phyloP scores from a whole-genome alignment of 2,329 filamentous ascomycete species.

The Lojkania enalia region DNA sequence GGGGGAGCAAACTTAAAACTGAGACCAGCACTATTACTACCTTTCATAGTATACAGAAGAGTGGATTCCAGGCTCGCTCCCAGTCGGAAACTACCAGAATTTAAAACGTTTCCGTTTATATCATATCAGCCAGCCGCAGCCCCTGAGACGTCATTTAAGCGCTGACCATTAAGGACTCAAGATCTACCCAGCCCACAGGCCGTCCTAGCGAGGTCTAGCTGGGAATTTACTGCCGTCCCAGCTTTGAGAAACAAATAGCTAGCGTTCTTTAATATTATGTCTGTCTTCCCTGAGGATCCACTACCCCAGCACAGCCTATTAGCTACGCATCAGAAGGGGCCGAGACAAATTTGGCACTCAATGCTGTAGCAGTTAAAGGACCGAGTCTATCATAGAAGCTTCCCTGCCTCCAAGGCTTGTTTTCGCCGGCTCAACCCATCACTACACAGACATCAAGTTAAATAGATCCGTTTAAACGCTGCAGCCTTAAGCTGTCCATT shows the following conservation, averaged over 20 bases:
- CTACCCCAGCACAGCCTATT: conserved; percentile 5
- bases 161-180: conserved; percentile 4
- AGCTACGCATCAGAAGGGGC: conserved; percentile 5
- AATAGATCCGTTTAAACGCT: conserved; percentile 7
- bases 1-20: conserved; percentile 5
- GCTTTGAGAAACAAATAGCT: conserved; percentile 6
- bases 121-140: conserved; percentile 4
- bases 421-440: conserved; percentile 4
- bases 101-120: conserved; percentile 5
- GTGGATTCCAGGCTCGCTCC: conserved; percentile 1
- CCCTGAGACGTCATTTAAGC: conserved; percentile 4
- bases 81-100: conserved; percentile 1
- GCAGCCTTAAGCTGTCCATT: conserved; percentile 7
- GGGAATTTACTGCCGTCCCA: conserved; percentile 4
- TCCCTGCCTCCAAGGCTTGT: conserved; percentile 5
- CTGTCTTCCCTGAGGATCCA: conserved; percentile 2
- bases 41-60: conserved; percentile 5
- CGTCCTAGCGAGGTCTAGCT: conserved; percentile 4
- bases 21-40: conserved; percentile 4
- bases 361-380: conserved; percentile 6
- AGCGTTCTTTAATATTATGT: conserved; percentile 4
- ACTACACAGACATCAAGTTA: conserved; percentile 6
- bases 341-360: conserved; percentile 5
- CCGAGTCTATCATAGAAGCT: conserved; percentile 8
- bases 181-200: conserved; percentile 3